Evolutionary conservation across 73 alveolate species (phyloP).

Genomic region (Paramecium biaurelia): DNA sequence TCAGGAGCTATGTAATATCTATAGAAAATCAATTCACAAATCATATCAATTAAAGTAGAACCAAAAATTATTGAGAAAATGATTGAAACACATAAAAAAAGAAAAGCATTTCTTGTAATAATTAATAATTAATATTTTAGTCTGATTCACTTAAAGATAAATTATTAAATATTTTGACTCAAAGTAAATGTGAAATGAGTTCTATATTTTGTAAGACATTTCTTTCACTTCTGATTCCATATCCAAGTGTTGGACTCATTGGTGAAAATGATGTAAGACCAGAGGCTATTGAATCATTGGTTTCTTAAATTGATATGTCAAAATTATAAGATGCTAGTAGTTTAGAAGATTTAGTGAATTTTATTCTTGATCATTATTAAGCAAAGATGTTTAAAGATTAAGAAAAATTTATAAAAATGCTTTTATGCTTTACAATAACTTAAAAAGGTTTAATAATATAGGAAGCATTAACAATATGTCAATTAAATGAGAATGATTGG

Average conservation of each 20-base stretch:
- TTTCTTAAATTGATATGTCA: slow-evolving; percentile 22
- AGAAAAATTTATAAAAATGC: slow-evolving; percentile 45
- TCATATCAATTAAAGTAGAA: slow-evolving; percentile 28
- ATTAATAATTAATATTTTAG: neutral
- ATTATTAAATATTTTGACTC: neutral
- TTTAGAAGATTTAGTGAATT: slow-evolving; percentile 41
- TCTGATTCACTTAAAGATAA: slow-evolving; percentile 39
- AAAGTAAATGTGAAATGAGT: neutral
- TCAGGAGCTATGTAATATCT: slow-evolving; percentile 73
- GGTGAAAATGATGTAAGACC: slow-evolving; percentile 17
- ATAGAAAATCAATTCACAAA: slow-evolving; percentile 47
- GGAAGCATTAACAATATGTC: slow-evolving; percentile 33
- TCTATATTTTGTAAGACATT: slow-evolving; percentile 42
- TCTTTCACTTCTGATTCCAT: slow-evolving; percentile 52
- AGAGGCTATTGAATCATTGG: slow-evolving; percentile 18
- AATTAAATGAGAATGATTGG: slow-evolving; percentile 54
- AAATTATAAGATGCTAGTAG: slow-evolving; percentile 10
- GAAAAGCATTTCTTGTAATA: slow-evolving; percentile 31
- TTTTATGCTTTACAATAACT: slow-evolving; percentile 45
- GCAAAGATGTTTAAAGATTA: slow-evolving; percentile 20
- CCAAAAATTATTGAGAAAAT: neutral
- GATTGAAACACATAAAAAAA: slow-evolving; percentile 51
- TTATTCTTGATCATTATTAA: slow-evolving; percentile 45
- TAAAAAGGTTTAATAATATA: slow-evolving; percentile 44
- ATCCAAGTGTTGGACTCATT: slow-evolving; percentile 51